Base-by-base conservation (phyloP, 2,329 filamentous ascomycete species). In the Exophiala phaeomuriformis region DNA sequence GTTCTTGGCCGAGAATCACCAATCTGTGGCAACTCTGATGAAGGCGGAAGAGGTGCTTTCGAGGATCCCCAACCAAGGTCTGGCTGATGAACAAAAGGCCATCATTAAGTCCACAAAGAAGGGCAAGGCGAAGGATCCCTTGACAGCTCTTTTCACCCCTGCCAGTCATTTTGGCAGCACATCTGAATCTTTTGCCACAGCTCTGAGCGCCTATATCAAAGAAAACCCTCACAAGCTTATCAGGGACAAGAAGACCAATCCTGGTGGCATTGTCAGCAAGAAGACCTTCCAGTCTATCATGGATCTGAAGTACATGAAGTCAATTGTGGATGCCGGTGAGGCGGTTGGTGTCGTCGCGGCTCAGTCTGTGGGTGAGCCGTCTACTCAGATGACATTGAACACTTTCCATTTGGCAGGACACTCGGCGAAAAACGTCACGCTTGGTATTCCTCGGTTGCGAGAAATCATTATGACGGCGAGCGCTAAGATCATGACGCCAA, bases 371-470 rank as follows among this genome's bases (percentile, higher is more conserved):
- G 93, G 93, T 67, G 94, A 98, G 68, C 93, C 94, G 5, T 96
- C 90, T 2, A 98, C 93, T 7, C 93, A 98, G 70, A 98, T 98
- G 94, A 98, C 94, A 5, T 76, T 98, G 51, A 98, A 98, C 73
- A 98, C 94, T 30, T 98, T 98, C 81, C 93, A 98, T 80, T 88
- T 98, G 81, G 93, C 93, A 70, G 93, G 93, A 66, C 91, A 97
- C 76, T 90, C 93, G 19, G 86, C 93, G 31, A 97, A 96, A 78
- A 98, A 98, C 79, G 94, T 98, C 67, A 98, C 93, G 0, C 81
- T 96, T 19, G 93, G 93, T 88, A 97, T 98, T 67, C 93, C 93
- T 55, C 89, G 93, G 73, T 79, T 98, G 19, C 81, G 93, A 74
- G 93, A 98, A 79, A 96, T 98, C 64, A 81, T 98, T 61, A 98